Conservation (phyloP, 106 monocot species). For the Allium cepa region DNA sequence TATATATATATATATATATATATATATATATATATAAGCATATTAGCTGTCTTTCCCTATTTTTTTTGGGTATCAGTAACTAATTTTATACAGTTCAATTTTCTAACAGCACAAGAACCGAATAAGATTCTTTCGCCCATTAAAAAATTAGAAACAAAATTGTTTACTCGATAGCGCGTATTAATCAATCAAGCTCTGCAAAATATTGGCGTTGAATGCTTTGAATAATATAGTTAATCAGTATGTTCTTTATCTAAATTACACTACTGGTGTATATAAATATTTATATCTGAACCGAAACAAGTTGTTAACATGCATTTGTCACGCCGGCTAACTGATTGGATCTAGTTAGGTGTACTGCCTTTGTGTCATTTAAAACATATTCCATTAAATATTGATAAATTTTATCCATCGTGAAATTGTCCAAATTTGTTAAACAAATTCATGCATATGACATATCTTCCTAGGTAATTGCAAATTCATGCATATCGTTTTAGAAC, state of each 20-base stretch:
- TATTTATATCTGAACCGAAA: background rate
- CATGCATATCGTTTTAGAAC: no score
- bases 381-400: no score
- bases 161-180: slow-evolving; percentile 7
- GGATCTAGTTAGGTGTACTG: background rate
- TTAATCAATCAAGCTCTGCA: background rate
- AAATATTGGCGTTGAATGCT: background rate
- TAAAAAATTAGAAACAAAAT: background rate
- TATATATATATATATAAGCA: no score
- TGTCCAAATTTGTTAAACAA: background rate
- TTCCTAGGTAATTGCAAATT: no score
- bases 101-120: background rate
- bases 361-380: no score
- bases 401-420: no score
- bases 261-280: background rate
- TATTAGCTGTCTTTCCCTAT: no score
- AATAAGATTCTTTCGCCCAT: slow-evolving; percentile 4
- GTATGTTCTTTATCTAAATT: background rate
- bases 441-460: background rate
- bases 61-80: no score
- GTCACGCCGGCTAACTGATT: background rate
- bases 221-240: background rate
- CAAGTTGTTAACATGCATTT: background rate
- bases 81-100: no score
- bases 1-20: no score